A percentile compares a stretch with the other conserved stretches of the same genome.
Conservation (phyloP, 179 eudicot species). For the Spergularia azorica region DNA sequence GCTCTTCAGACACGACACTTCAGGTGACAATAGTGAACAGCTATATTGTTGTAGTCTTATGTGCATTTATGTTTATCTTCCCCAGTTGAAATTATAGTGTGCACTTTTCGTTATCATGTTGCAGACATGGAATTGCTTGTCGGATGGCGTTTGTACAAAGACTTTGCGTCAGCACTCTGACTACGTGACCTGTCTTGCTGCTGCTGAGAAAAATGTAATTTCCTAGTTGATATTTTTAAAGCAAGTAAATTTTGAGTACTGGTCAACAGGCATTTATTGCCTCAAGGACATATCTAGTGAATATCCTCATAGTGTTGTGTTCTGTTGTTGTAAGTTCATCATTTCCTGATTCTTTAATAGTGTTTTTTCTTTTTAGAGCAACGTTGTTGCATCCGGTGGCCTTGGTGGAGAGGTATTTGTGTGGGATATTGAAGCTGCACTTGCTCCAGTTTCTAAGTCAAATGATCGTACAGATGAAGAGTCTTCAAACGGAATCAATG, state of each 20-base stretch:
- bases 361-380: conserved; percentile 59
- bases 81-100: conserved; percentile 11
- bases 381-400: conserved; percentile 92
- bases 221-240: conserved; percentile 14
- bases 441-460: conserved; percentile 71
- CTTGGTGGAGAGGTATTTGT: conserved; percentile 99
- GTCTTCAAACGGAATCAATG: conserved; percentile 61
- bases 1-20: conserved; percentile 93
- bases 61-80: background rate
- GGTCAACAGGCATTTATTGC: conserved; percentile 3
- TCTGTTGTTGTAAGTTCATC: conserved; percentile 3
- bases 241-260: background rate
- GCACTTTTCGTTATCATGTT: conserved; percentile 20
- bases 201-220: conserved; percentile 84
- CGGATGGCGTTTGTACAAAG: conserved; percentile 76
- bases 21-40: conserved; percentile 50
- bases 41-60: conserved; percentile 6
- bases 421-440: conserved; percentile 98
- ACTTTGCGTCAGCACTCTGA: conserved; percentile 95
- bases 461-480: conserved; percentile 69
- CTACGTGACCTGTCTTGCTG: conserved; percentile 93
- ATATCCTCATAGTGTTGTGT: conserved; percentile 11
- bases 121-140: conserved; percentile 86
- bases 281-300: conserved; percentile 12
- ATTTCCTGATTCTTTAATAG: conserved; percentile 36